Percentiles rank a stretch among this genome's conserved stretches.
Evolutionary conservation across 1,284 basidiomycete genomes (phyloP).

Genomic region (Leccinum subrobustum): DNA sequence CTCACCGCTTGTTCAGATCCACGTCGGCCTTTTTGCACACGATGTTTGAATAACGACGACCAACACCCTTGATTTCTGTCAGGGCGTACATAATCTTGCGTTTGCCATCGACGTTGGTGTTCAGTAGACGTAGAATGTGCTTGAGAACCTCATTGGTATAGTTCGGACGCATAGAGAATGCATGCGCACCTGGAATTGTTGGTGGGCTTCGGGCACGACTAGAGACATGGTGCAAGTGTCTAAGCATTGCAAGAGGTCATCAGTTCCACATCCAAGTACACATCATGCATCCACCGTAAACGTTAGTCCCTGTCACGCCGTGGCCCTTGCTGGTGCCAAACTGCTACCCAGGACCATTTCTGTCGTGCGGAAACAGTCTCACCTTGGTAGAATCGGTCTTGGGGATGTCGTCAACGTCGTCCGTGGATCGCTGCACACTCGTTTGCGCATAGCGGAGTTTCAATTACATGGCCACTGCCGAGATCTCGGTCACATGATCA

Average conservation of each 20-base stretch:
- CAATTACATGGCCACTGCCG: conserved; percentile 28
- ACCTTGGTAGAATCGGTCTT: conserved; percentile 27
- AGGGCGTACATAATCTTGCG: conserved; percentile 98
- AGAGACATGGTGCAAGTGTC: conserved; percentile 71
- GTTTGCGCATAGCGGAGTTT: conserved; percentile 17
- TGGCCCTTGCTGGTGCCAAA: background rate
- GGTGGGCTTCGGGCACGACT: conserved; percentile 89
- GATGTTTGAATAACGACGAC: conserved; percentile 97
- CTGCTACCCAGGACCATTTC: background rate
- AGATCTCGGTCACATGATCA: conserved; percentile 21
- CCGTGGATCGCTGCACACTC: conserved; percentile 3
- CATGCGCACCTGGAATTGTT: conserved; percentile 80
- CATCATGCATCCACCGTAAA: conserved; percentile 20
- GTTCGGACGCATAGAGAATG: background rate
- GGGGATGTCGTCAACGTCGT: conserved; percentile 18
- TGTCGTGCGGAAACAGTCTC: conserved; percentile 13
- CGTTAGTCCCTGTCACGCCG: background rate
- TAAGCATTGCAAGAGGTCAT: conserved; percentile 8
- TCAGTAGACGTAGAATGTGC: conserved; percentile 98
- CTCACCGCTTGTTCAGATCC: conserved; percentile 96
- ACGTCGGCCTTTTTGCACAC: conserved; percentile 99
- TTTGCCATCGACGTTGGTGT: conserved; percentile 99
- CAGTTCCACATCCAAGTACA: conserved; percentile 18
- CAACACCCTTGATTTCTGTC: conserved; percentile 99
- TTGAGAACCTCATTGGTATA: conserved; percentile 33